Evolutionary conservation across 352 stramenopile genomes (phyloP), one percentile per base, ranked within the genome.

Genomic region (Pythium vanterpoolii): DNA sequence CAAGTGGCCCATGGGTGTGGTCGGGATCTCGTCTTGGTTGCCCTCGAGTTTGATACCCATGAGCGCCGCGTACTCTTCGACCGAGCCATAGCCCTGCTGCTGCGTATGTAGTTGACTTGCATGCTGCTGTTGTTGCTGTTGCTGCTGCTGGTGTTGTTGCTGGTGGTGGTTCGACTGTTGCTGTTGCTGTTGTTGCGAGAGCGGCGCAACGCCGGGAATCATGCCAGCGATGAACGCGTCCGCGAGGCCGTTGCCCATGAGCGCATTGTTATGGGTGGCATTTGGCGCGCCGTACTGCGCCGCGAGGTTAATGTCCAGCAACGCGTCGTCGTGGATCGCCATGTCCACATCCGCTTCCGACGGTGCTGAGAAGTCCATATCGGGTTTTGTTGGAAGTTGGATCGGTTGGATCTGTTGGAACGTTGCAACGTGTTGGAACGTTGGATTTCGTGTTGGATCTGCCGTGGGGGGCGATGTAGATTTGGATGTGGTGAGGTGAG

Each of bases 21-120:
- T 43, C 34, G 45, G 54, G 34, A 71, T 50, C 2, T 83, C 79
- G 36, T 74, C 71, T 19, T 60, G 65, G 5, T 72, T 73, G 39
- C 70, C 79, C 57, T 93, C 84, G 42, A 94, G 76, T 48, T 90
- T 94, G 50, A 94, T 86, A 31, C 84, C 84, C 80, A 94, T 94
- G 13, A 92, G 71, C 19, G 73, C 75, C 5, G 84, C 84, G 57
- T 94, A 94, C 49, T 89, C 84, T 55, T 94, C 84, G 52, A 94
- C 86, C 5, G 78, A 83, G 24, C 72, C 62, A 30, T 68, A 63
- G 26, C 58, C 59, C 21, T 68, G 61, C 13, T 33, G 33, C 56
- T 66, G 56, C 40, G n/a, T 27, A 21, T 69, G 68, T 31, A 49
- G 67, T 28, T 58, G 53, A 31, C 60, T 58, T 19, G 43, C 16